Evolutionary conservation across 106 monocot species (phyloP).

Genomic region (Acanthochlamys bracteata): DNA sequence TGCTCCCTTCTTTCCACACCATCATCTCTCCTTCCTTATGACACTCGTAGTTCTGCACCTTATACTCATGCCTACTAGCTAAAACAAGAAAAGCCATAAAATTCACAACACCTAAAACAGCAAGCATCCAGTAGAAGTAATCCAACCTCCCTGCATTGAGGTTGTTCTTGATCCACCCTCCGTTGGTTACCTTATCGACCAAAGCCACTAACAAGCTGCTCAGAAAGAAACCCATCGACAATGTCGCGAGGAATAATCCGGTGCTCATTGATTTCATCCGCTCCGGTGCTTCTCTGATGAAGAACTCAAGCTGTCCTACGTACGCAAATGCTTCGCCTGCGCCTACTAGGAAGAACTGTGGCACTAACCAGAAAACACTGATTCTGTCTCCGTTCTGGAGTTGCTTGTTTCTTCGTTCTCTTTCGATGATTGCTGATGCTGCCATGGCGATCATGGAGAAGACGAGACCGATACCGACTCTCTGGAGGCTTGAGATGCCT

Average conservation of each 20-base stretch:
- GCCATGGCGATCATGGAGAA: slow-evolving; percentile 60
- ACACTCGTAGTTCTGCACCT: slow-evolving; percentile 16
- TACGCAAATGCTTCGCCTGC: slow-evolving; percentile 22
- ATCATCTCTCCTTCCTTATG: neutral
- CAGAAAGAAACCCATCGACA: slow-evolving; percentile 23
- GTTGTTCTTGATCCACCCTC: slow-evolving; percentile 61
- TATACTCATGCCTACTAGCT: slow-evolving; percentile 53
- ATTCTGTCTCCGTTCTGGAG: slow-evolving; percentile 7
- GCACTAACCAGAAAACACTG: slow-evolving; percentile 53
- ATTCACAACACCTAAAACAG: slow-evolving; percentile 61
- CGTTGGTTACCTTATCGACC: neutral
- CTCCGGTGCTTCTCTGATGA: slow-evolving; percentile 22
- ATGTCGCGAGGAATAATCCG: slow-evolving; percentile 18
- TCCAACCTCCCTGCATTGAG: slow-evolving; percentile 64
- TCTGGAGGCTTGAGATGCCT: slow-evolving; percentile 69
- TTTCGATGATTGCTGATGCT: slow-evolving; percentile 40
- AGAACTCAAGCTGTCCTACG: slow-evolving; percentile 28
- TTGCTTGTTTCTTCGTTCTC: slow-evolving; percentile 12
- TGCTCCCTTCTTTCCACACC: neutral
- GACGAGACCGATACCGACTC: slow-evolving; percentile 58
- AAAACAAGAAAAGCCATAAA: slow-evolving; percentile 43
- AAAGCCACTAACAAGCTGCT: slow-evolving; percentile 15
- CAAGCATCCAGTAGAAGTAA: slow-evolving; percentile 82
- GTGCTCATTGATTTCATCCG: slow-evolving; percentile 33
- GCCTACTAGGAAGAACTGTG: slow-evolving; percentile 21